Evolutionary conservation across 163 green algal species (phyloP), one percentile per base, ranked within the genome.

Genomic region (Scenedesmus sp.): DNA sequence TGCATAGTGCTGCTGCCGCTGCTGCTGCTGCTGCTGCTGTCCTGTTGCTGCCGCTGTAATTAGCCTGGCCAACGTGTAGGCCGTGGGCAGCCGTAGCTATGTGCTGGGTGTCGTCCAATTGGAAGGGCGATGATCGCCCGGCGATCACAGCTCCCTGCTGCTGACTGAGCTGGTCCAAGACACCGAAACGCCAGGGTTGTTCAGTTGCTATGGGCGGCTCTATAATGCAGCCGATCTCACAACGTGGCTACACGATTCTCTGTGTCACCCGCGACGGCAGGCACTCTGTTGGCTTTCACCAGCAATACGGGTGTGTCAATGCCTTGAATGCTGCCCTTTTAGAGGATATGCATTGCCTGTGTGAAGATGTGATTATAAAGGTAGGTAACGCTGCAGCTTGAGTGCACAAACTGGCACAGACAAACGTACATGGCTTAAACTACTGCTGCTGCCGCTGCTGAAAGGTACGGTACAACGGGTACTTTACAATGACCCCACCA

Each of bases 131-230:
- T n/a, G n/a, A n/a, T n/a, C n/a, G n/a, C n/a, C n/a, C n/a, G n/a
- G 73, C 73, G 73, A 30, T n/a, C 73, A 37, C 35, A 13, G 73
- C 35, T 82, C 35, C 73, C 33, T 46, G 35, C 73, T 30, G 73
- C 73, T 82, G 73, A 82, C 35, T 33, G 13, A 49, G 30, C 30
- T 6, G 65, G 65, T 76, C 65, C 65, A 76, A 40, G 65, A 76
- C 65, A 76, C 65, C 65, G 65, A 76, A 76, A 76, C 65, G 65
- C 65, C 65, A 76, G 65, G 65, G 30, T 26, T 76, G 65, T 40
- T 40, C 30, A 7, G 40, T 22, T 2, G 65, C 6, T 76, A 30
- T 22, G 56, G n/a, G 56, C 56, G 56, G n/a, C n/a, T 4, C 20
- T 9, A 33, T 33, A 33, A 16, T 40, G 30, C 18, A 20, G 30